phyloP scores from a whole-genome alignment of 768 basidiomycete species.

The Candolleomyces aberdarensis region DNA sequence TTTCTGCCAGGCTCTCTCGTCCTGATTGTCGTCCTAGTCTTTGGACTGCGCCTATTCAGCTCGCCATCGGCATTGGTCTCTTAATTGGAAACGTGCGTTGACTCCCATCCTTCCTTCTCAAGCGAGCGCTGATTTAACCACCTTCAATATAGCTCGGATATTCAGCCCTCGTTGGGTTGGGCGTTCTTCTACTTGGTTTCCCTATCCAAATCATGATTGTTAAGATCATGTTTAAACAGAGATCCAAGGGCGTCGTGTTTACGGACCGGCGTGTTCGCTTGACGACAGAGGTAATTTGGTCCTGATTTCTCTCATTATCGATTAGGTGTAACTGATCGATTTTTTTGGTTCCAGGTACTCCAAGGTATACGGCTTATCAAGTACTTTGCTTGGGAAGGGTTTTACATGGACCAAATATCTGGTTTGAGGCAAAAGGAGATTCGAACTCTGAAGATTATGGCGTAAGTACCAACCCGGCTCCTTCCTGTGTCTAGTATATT shows the following conservation, averaged over 20 bases:
- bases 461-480: slow-evolving; percentile 24
- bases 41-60: slow-evolving; percentile 20
- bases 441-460: slow-evolving; percentile 31
- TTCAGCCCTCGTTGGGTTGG: slow-evolving; percentile 64
- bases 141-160: slow-evolving; percentile 47
- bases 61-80: slow-evolving; percentile 57
- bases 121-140: neutral
- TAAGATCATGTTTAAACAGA: slow-evolving; percentile 47
- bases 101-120: neutral
- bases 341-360: slow-evolving; percentile 22
- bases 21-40: neutral
- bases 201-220: slow-evolving; percentile 59
- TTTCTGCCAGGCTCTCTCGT: slow-evolving; percentile 10
- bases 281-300: slow-evolving; percentile 50
- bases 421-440: slow-evolving; percentile 38
- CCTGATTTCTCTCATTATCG: neutral
- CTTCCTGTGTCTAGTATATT: neutral
- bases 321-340: neutral
- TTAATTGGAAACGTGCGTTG: slow-evolving; percentile 52
- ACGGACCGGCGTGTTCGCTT: slow-evolving; percentile 67
- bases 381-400: slow-evolving; percentile 56
- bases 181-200: slow-evolving; percentile 53
- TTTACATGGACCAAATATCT: slow-evolving; percentile 44
- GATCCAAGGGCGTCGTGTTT: slow-evolving; percentile 55
- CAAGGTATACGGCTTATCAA: slow-evolving; percentile 69